Base-by-base conservation (phyloP, 1,284 basidiomycete genomes). In the Cerrena zonata region DNA sequence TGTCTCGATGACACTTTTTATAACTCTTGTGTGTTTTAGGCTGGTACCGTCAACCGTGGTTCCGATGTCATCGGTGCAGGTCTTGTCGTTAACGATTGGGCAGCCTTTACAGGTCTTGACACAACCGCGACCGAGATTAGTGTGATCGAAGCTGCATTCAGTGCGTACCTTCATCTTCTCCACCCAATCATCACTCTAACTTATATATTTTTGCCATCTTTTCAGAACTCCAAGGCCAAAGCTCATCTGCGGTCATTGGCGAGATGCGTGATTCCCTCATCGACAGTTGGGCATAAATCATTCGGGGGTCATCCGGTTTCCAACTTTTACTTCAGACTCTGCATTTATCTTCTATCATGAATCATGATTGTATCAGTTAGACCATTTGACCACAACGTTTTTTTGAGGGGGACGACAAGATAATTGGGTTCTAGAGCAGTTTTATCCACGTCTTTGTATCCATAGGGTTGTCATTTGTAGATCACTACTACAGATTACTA, bases 71-170 rank as follows among this genome's bases (percentile, higher is more conserved):
- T 99, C 60, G 96, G 96, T 45, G 96, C 95, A 5, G 96, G 96
- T 22, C 77, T 99, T 46, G 91, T 99, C 51, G 96, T 98, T 53
- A 99, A 99, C 65, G 94, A 99, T 69, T 99, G 94, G 93, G 93
- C 90, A 72, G 95, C 96, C 15, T 99, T 99, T 70, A 92, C 91
- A 25, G 94, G 94, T 38, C 77, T 95, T 39, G 94, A 97, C 66
- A 96, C 95, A 50, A 98, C 95, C 21, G 96, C 96, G 18, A 98
- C 95, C 48, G 96, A 99, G 72, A 91, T 98, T 67, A 91, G 87
- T 61, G 96, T 99, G 47, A 96, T 99, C 60, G 96, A 99, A 69
- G 93, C 94, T 34, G 82, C 93, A 34, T 99, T 99, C 80, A 94
- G 91, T 92, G 61, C 63, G 89, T 77, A 34, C 24, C 48, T 19